A percentile compares a stretch with the other conserved stretches of the same genome.
phyloP scores from a whole-genome alignment of 2,329 filamentous ascomycete species.

The Cercospora zeae-maydis region DNA sequence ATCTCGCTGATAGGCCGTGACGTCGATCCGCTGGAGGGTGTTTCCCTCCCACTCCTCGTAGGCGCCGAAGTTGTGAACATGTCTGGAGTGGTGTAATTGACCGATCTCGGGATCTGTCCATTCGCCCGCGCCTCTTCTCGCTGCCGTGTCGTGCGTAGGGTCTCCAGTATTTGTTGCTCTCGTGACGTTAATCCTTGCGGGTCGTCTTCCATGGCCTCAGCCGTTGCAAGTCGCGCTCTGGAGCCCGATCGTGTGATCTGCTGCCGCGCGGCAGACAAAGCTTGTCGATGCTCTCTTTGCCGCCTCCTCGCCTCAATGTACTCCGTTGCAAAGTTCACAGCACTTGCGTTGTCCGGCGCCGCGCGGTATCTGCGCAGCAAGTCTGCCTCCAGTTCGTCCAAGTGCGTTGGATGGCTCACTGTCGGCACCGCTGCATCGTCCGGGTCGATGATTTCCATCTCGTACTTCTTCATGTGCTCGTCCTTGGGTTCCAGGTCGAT shows the following conservation, averaged over 20 bases:
- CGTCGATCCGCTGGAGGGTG: constrained; percentile 17
- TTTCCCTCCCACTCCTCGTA: constrained; percentile 14
- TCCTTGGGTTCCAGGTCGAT: constrained; percentile 60
- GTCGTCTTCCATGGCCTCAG: constrained; percentile 35
- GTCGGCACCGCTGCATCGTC: constrained; percentile 35
- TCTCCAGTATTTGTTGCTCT: constrained; percentile 47
- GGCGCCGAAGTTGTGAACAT: constrained; percentile 27
- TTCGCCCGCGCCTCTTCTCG: constrained; percentile 42
- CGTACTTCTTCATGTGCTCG: constrained; percentile 54
- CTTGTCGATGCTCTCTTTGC: constrained; percentile 35
- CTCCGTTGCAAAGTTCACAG: constrained; percentile 42
- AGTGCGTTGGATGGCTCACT: constrained; percentile 29
- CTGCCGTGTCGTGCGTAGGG: constrained; percentile 44
- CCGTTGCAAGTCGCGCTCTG: constrained; percentile 2
- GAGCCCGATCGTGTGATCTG: constrained; percentile 11
- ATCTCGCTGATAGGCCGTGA: constrained; percentile 28
- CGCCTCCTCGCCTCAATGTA: constrained; percentile 43
- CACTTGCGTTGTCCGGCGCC: constrained; percentile 39
- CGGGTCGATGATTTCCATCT: constrained; percentile 32
- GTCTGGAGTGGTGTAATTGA: constrained; percentile 42
- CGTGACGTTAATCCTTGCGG: constrained; percentile 45
- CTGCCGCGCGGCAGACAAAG: constrained; percentile 27
- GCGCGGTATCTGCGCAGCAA: constrained; percentile 44
- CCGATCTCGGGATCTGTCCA: constrained; percentile 37
- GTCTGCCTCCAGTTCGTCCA: constrained; percentile 47